Conservation (phyloP, 441 rosid species). For the Jatropha podagrica region DNA sequence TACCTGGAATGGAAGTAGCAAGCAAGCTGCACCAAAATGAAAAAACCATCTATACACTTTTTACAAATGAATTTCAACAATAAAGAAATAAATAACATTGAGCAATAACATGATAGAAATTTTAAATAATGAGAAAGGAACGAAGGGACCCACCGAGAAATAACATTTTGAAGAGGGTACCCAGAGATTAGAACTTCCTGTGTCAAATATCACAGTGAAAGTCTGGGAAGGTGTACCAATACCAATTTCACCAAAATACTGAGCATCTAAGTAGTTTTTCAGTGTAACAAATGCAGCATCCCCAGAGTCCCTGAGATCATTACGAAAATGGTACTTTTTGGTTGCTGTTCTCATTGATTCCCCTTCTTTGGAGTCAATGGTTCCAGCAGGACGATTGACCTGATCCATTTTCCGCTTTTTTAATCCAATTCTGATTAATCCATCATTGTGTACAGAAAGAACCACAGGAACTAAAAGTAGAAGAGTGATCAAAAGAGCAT, state of each 20-base stretch:
- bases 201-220: constrained; percentile 79
- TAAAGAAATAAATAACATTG: not conserved
- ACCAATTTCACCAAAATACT: constrained; percentile 76
- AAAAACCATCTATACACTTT: constrained; percentile 8
- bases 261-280: constrained; percentile 78
- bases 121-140: not conserved
- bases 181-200: constrained; percentile 90
- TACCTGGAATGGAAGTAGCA: constrained; percentile 71
- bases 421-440: constrained; percentile 54
- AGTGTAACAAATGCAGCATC: constrained; percentile 53
- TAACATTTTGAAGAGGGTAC: constrained; percentile 76
- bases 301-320: constrained; percentile 33
- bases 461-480: constrained; percentile 41
- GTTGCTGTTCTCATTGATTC: constrained; percentile 31
- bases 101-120: not conserved
- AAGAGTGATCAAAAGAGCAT: constrained; percentile 32
- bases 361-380: constrained; percentile 36
- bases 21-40: constrained; percentile 49
- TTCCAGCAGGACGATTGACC: constrained; percentile 35
- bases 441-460: constrained; percentile 35
- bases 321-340: constrained; percentile 33
- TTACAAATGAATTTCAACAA: not conserved
- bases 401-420: constrained; percentile 59
- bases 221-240: constrained; percentile 74
- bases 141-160: constrained; percentile 54